A percentile compares a stretch with the other conserved stretches of the same genome.
phyloP scores from a whole-genome alignment of 2,329 filamentous ascomycete species.

The Colletotrichum sp. region DNA sequence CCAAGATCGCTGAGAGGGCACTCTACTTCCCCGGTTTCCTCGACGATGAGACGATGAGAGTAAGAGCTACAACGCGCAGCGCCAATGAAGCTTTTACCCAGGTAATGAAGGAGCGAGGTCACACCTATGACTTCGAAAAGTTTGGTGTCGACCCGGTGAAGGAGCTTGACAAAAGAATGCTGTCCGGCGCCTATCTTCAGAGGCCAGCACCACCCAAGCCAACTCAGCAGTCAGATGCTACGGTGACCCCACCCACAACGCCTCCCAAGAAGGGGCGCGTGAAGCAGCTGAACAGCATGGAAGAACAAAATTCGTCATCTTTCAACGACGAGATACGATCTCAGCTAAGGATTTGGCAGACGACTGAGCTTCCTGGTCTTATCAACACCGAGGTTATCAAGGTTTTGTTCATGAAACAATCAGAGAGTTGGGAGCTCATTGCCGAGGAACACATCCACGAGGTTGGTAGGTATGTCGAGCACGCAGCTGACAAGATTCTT shows the following conservation, averaged over 20 bases:
- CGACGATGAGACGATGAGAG: background rate
- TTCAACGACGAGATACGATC: background rate
- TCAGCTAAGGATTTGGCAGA: slow-evolving; percentile 30
- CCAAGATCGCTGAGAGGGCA: slow-evolving; percentile 21
- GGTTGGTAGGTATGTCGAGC: slow-evolving; percentile 21
- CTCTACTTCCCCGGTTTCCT: slow-evolving; percentile 30
- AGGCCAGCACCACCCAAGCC: no score
- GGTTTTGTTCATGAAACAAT: slow-evolving; percentile 34
- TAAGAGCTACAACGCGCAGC: slow-evolving; percentile 22
- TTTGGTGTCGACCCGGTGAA: no score
- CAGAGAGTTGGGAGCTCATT: slow-evolving; percentile 33
- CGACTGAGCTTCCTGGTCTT: slow-evolving; percentile 35
- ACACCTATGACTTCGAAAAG: no score
- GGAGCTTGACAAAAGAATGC: no score
- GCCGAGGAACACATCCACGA: slow-evolving; percentile 26
- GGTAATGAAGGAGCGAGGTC: slow-evolving; percentile 24
- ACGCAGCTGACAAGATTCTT: slow-evolving; percentile 19
- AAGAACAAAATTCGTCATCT: no score
- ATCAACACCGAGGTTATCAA: slow-evolving; percentile 35
- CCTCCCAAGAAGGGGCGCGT: background rate
- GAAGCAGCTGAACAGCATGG: no score
- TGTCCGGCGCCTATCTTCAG: no score
- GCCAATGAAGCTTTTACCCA: slow-evolving; percentile 29
- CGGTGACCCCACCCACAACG: background rate
- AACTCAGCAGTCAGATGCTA: no score